Base-by-base conservation (phyloP, 2,329 filamentous ascomycete genomes). In the Colletotrichum shisoi region DNA sequence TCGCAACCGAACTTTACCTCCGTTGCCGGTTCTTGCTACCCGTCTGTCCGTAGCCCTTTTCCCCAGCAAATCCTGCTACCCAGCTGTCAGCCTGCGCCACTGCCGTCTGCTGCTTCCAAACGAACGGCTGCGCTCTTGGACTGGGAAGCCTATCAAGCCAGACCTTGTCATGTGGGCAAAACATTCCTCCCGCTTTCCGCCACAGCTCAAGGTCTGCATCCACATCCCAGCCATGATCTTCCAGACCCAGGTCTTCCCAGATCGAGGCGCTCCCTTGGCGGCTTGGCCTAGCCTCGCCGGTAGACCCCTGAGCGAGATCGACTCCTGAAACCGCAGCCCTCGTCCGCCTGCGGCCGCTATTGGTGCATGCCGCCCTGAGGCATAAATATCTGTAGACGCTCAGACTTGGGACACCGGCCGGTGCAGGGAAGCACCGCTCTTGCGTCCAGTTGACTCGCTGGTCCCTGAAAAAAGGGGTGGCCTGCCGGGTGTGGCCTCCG, bases 321-420 rank as follows among this genome's bases (percentile, higher is more conserved):
- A 69, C 69, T 69, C 46, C 67, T 70, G 69, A 70, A 70, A 70
- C 69, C 15, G 56, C 67, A 67, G 21, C 58, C 56, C 62, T 63
- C 69, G 62, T 37, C 62, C 57, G 56, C 40, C 53, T 62, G 62
- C 39, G 53, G 39, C 52, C 44, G 45, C 53, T 57, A 68, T 66
- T 68, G 66, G 62, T 58, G 45, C 39, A 68, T 62, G 52, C 63
- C 46, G 45, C 62, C 57, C 34, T 68, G 66, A 67, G 66, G 66
- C 66, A 68, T 68, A 68, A 68, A 68, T 57, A 62, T 67, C 62
- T 27, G 57, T 62, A 61, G 56, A 40, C 63, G 66, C 66, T 67
- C 66, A 68, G 66, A 68, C 66, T 58, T 67, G 45, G 66, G 48
- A 57, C 51, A 57, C 51, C 66, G 52, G 62, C 51, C 52, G 34